Evolutionary conservation across 768 basidiomycete species (phyloP).

Genomic region (Xerocomus spinulosus): DNA sequence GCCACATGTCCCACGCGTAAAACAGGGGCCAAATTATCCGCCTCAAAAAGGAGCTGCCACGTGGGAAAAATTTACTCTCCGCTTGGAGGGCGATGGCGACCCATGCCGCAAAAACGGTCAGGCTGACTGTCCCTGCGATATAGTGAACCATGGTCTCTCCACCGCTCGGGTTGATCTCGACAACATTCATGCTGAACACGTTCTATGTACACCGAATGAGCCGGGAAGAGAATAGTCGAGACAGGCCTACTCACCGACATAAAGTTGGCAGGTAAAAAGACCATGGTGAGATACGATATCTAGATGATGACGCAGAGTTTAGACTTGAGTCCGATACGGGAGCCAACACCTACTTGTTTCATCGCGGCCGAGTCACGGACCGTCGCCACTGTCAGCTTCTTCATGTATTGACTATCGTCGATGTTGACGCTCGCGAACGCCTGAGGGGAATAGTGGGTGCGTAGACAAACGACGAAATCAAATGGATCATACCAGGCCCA

Average conservation of each 20-base stretch:
- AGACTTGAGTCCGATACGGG: too few species aligned
- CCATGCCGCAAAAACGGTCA: conserved; percentile 54
- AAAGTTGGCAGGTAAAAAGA: conserved; percentile 56
- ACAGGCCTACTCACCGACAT: conserved; percentile 22
- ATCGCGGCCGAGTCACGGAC: conserved; percentile 40
- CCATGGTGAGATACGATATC: conserved; percentile 52
- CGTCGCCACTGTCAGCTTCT: conserved; percentile 44
- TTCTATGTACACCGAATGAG: conserved; percentile 30
- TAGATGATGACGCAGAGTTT: too few species aligned
- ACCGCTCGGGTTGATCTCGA: conserved; percentile 33
- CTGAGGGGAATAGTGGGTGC: conserved; percentile 28
- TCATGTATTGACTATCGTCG: conserved; percentile 49
- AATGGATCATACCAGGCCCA: conserved; percentile 26
- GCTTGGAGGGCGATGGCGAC: conserved; percentile 48
- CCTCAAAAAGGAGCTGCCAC: conserved; percentile 11
- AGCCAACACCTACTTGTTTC: conserved; percentile 25
- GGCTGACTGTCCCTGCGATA: conserved; percentile 36
- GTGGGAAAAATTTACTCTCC: conserved; percentile 22
- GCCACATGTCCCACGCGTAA: not conserved
- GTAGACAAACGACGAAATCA: not conserved
- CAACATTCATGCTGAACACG: conserved; percentile 55
- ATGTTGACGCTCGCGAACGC: conserved; percentile 60
- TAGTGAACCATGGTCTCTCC: conserved; percentile 36
- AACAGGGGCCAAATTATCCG: conserved; percentile 22
- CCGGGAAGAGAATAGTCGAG: not conserved